phyloP scores from a whole-genome alignment of 305 asterid species.

The Stenogyne calaminthoides region DNA sequence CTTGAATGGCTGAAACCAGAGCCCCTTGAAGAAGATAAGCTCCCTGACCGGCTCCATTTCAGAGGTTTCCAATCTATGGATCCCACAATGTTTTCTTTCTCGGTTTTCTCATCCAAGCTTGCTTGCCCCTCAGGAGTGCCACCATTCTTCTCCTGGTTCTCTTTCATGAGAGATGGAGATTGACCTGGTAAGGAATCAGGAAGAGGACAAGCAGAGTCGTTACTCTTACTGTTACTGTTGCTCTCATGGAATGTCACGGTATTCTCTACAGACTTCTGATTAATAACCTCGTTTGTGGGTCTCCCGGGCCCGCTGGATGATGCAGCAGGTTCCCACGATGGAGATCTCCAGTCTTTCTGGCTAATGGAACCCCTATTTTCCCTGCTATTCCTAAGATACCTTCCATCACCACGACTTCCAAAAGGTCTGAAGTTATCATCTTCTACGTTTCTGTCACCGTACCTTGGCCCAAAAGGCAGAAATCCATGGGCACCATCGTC shows the following conservation, averaged over 20 bases:
- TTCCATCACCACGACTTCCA: conserved; percentile 62
- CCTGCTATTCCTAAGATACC: conserved; percentile 59
- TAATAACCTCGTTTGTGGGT: conserved; percentile 45
- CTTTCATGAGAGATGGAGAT: conserved; percentile 48
- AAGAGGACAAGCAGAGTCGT: conserved; percentile 42
- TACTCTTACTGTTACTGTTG: conserved; percentile 29
- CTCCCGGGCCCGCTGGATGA: conserved; percentile 56
- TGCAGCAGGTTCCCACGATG: conserved; percentile 51
- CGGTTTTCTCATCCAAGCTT: conserved; percentile 51
- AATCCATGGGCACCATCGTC: conserved; percentile 76
- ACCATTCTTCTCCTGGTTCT: conserved; percentile 51
- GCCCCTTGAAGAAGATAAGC: conserved; percentile 80
- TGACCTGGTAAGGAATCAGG: conserved; percentile 37
- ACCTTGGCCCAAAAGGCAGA: conserved; percentile 65
- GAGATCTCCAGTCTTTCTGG: conserved; percentile 66
- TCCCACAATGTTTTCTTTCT: conserved; percentile 57
- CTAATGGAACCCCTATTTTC: conserved; percentile 66
- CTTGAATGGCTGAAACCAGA: conserved; percentile 74
- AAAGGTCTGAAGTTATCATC: conserved; percentile 69
- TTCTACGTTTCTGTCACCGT: conserved; percentile 64
- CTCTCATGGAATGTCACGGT: conserved; percentile 36
- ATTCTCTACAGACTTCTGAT: conserved; percentile 63
- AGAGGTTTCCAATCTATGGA: conserved; percentile 78
- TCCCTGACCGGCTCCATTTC: conserved; percentile 85
- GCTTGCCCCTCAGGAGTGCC: conserved; percentile 36